Conservation (phyloP, 2,329 filamentous ascomycete genomes). For the Beauveria australis region DNA sequence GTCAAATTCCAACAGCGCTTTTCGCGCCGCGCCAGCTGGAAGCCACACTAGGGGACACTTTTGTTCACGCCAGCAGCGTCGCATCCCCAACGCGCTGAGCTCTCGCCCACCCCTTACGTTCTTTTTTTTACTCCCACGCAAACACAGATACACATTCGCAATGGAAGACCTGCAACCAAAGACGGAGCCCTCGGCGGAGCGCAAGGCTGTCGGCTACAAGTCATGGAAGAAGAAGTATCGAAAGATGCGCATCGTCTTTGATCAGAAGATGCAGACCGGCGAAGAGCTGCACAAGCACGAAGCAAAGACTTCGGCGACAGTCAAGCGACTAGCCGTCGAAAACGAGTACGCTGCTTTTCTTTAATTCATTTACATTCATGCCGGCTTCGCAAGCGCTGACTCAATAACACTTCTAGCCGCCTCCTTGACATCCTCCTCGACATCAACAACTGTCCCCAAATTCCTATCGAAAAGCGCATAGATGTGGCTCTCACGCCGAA, state of each 20-base stretch:
- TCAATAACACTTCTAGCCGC: slow-evolving; percentile 47
- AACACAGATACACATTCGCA: slow-evolving; percentile 7
- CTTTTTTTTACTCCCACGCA: neutral
- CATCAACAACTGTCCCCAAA: slow-evolving; percentile 75
- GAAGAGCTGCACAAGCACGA: slow-evolving; percentile 77
- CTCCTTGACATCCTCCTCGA: slow-evolving; percentile 83
- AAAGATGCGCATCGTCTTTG: slow-evolving; percentile 76
- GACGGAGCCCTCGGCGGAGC: slow-evolving; percentile 32
- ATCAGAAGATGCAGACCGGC: slow-evolving; percentile 69
- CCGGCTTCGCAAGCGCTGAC: slow-evolving; percentile 14
- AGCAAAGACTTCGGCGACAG: slow-evolving; percentile 70
- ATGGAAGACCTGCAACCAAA: slow-evolving; percentile 32
- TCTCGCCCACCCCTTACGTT: neutral
- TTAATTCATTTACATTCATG: no score
- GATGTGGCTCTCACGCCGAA: slow-evolving; percentile 51
- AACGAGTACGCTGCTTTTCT: slow-evolving; percentile 62
- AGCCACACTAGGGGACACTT: neutral
- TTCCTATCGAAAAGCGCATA: slow-evolving; percentile 66
- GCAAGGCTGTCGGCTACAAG: slow-evolving; percentile 44
- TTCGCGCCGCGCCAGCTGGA: neutral
- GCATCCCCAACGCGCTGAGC: neutral
- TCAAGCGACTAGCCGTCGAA: slow-evolving; percentile 77
- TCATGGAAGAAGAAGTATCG: slow-evolving; percentile 90
- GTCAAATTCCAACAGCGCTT: neutral
- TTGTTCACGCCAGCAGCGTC: neutral